Evolutionary conservation across 2,329 filamentous ascomycete species (phyloP).

Genomic region (Oidium heveae): DNA sequence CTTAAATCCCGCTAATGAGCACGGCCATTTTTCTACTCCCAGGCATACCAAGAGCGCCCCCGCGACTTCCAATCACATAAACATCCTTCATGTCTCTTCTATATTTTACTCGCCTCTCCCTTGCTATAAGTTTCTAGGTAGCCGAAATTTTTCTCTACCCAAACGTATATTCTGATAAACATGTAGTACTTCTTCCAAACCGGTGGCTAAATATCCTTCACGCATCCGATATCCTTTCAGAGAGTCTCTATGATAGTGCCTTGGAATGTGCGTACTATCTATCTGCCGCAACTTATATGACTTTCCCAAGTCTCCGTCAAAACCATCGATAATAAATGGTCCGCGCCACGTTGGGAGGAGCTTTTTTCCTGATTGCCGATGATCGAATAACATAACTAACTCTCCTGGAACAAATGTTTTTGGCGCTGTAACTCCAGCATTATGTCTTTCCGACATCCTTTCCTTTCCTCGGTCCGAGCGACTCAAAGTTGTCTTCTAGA

Average conservation of each 20-base stretch:
- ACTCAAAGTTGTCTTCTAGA: neutral
- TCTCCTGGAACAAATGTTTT: neutral
- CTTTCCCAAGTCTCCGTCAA: neutral
- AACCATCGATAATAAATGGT: neutral
- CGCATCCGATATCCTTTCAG: neutral
- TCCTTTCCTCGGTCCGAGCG: neutral
- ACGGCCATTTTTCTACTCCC: too few species aligned
- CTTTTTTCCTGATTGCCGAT: neutral
- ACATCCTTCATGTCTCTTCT: too few species aligned
- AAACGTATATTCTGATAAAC: neutral
- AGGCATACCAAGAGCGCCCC: too few species aligned
- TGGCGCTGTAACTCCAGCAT: neutral
- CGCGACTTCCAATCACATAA: too few species aligned
- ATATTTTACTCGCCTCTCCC: too few species aligned
- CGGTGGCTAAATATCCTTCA: neutral
- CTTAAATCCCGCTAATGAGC: too few species aligned
- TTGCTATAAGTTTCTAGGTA: neutral
- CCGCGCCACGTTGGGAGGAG: neutral
- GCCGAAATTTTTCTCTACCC: neutral
- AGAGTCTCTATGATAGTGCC: neutral
- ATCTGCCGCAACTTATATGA: neutral
- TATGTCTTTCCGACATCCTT: neutral
- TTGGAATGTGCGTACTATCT: neutral
- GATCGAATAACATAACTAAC: neutral
- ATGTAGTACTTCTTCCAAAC: neutral